Base-by-base conservation (phyloP, 768 basidiomycete species). In the Ramaria rubella region DNA sequence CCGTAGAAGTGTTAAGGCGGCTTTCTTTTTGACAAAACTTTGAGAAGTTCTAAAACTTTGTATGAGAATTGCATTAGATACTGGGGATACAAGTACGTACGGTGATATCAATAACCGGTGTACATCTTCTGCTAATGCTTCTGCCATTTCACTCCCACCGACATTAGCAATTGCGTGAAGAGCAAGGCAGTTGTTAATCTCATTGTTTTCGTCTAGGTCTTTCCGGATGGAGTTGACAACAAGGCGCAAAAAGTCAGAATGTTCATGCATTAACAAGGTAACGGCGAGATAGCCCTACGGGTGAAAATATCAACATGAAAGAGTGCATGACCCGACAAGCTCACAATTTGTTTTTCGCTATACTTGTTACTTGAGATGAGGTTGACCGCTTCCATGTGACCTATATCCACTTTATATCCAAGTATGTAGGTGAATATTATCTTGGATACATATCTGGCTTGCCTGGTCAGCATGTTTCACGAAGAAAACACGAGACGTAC, bases 361-460 rank as follows among this genome's bases (percentile, higher is more conserved):
- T 99, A 99, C 65, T 97, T 98, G 30, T 81, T 72, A 65, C 90
- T 93, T 26, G 94, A 90, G 62, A 99, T 97, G 61, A 99, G 80
- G 70, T 99, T 98, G 62, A 98, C 93, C 24, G 96, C 95, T 67
- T 98, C 94, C 94, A 98, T 96, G 70, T 98, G 96, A 15, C 96
- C 96, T 21, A 98, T 83, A 68, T 99, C 96, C 63, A 98, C 94
- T 72, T 96, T 95, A 77, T 99, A 99, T 42, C 96, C 96, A 58
- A 99, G 77, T 64, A 99, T 99, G 67, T 97, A 98, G 5, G 96
- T 97, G 76, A 98, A 99, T 59, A 98, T 88, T 64, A 99, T 94
- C 76, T 99, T 98, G 57, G 94, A 90, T 42, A 98, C 91, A 79
- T 96, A 98, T 83, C 90, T 90, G 43, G 48, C 45, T 49, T 43